These are phyloP conservation scores for Apophysomyces elegans DNA, from an alignment of 371 early-diverging fungal species.

Conservation along the genomic window DNA sequence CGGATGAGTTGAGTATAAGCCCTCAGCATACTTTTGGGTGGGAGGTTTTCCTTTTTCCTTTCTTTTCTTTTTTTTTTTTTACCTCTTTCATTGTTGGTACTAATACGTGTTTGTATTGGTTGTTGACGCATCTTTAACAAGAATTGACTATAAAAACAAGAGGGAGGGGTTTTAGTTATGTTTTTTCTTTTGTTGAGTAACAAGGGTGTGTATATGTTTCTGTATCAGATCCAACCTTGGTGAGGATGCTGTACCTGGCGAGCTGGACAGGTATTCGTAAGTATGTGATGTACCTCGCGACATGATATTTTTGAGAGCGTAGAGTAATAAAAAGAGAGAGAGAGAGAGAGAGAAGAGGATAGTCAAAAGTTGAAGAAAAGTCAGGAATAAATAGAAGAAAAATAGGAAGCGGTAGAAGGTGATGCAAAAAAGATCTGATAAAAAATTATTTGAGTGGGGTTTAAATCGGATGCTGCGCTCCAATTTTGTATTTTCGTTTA, in stretches of 20 bases:
- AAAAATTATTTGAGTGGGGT: constrained; percentile 1
- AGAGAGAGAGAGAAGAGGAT: neutral
- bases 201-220: neutral
- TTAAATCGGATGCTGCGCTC: constrained; percentile 5
- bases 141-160: constrained; percentile 9
- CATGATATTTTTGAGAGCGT: neutral
- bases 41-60: neutral
- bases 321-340: neutral
- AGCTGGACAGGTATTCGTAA: constrained; percentile 22
- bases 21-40: neutral
- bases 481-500: neutral
- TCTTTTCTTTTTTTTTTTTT: constrained; percentile 5
- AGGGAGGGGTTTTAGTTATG: neutral
- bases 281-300: constrained; percentile 13
- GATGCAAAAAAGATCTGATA: constrained; percentile 11
- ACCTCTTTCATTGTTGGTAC: constrained; percentile 31
- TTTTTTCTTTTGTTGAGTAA: neutral
- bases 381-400: neutral
- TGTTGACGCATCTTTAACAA: constrained; percentile 22
- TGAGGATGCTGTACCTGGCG: constrained; percentile 12
- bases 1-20: neutral
- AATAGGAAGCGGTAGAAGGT: constrained; percentile 7
- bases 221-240: constrained; percentile 13
- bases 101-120: constrained; percentile 27
- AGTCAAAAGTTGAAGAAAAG: neutral